Conservation (phyloP, 1,284 basidiomycete genomes). For the Melampsora larici-populina region DNA sequence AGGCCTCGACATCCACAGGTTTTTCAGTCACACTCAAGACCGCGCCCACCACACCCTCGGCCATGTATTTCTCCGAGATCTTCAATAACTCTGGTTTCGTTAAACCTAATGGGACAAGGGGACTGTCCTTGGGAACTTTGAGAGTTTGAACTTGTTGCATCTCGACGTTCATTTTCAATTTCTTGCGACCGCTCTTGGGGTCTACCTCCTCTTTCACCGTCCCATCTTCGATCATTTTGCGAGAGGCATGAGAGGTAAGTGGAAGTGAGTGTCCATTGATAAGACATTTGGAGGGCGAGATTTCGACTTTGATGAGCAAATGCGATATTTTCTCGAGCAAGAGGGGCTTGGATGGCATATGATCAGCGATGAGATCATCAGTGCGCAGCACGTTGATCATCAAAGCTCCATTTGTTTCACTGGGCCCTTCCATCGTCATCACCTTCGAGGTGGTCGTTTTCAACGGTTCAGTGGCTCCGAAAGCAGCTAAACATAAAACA, state of each 20-base stretch:
- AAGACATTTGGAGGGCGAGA: slow-evolving; percentile 2
- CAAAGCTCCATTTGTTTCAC: neutral
- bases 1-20: slow-evolving; percentile 11
- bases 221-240: too few relatives aligned
- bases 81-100: slow-evolving; percentile 26
- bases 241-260: slow-evolving; percentile 4
- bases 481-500: neutral
- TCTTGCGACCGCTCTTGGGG: neutral
- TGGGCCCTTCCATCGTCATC: neutral
- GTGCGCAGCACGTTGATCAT: slow-evolving; percentile 34
- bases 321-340: slow-evolving; percentile 26
- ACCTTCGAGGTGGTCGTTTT: slow-evolving; percentile 2
- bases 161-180: slow-evolving; percentile 19
- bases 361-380: slow-evolving; percentile 38
- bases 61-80: slow-evolving; percentile 42
- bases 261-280: slow-evolving; percentile 31
- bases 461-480: neutral
- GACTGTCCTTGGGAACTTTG: slow-evolving; percentile 25
- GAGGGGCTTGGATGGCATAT: slow-evolving; percentile 14
- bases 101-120: slow-evolving; percentile 33
- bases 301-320: slow-evolving; percentile 21
- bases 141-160: slow-evolving; percentile 37
- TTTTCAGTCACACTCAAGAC: slow-evolving; percentile 32
- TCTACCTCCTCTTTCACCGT: too few relatives aligned
- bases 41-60: slow-evolving; percentile 29